These are phyloP conservation scores for Penicillium corylophilum DNA, from an alignment of 2,329 filamentous ascomycete genomes.

Conservation along the genomic window DNA sequence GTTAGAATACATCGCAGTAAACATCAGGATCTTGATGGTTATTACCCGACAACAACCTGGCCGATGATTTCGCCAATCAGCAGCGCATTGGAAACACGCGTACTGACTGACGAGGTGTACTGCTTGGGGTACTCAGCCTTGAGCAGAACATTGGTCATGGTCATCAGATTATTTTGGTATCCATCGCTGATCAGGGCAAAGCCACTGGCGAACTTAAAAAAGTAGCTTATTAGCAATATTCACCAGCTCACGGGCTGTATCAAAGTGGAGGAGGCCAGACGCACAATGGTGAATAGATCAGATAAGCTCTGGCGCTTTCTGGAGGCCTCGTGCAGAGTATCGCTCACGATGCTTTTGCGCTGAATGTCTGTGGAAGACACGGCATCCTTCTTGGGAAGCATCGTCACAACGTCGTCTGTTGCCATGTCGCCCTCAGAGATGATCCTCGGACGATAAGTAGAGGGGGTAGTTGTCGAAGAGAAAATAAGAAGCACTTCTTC, in stretches of 20 bases:
- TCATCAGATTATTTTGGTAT: slow-evolving; percentile 34
- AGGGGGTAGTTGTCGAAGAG: background rate
- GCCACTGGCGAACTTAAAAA: slow-evolving; percentile 26
- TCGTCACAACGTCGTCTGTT: background rate
- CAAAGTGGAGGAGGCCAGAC: background rate
- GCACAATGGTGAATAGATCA: slow-evolving; percentile 30
- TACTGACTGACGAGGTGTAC: slow-evolving; percentile 28
- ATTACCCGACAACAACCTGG: slow-evolving; percentile 27
- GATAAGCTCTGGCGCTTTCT: slow-evolving; percentile 26
- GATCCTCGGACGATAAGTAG: background rate
- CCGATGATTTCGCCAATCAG: slow-evolving; percentile 30
- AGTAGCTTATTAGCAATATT: background rate
- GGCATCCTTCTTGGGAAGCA: background rate
- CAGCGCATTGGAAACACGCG: slow-evolving; percentile 30
- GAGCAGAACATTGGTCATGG: slow-evolving; percentile 31
- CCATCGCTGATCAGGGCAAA: slow-evolving; percentile 33
- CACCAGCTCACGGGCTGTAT: background rate
- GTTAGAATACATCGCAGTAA: background rate
- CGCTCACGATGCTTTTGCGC: background rate
- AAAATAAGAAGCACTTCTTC: background rate
- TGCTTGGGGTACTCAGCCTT: slow-evolving; percentile 26
- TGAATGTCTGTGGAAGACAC: background rate
- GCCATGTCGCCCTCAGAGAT: background rate
- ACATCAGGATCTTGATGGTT: background rate
- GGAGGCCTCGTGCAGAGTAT: slow-evolving; percentile 14